phyloP scores from a whole-genome alignment of 2,329 filamentous ascomycete species.

The Ophiostoma sp. region DNA sequence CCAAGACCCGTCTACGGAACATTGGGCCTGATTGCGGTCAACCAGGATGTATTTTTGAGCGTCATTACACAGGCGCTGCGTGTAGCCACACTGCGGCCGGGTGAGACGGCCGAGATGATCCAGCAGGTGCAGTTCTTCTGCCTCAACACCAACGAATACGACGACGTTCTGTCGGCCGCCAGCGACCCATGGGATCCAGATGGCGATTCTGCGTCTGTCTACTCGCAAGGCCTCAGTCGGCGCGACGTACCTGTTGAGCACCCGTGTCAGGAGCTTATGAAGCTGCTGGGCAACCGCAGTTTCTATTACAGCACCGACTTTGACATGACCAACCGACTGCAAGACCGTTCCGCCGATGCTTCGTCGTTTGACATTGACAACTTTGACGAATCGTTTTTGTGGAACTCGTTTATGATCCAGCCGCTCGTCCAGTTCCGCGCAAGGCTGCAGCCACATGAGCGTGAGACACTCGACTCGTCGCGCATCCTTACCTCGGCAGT shows the following conservation, averaged over 20 bases:
- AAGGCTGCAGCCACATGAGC: constrained; percentile 72
- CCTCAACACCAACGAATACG: constrained; percentile 81
- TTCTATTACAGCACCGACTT: constrained; percentile 99
- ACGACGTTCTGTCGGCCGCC: constrained; percentile 61
- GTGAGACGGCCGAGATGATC: constrained; percentile 87
- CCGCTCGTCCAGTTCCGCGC: constrained; percentile 88
- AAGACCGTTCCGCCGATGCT: constrained; percentile 78
- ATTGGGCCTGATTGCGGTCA: constrained; percentile 80
- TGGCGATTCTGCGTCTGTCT: constrained; percentile 49
- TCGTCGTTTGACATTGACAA: constrained; percentile 86
- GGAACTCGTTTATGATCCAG: constrained; percentile 98
- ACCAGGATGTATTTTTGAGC: constrained; percentile 84
- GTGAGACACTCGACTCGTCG: constrained; percentile 77
- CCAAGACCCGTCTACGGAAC: constrained; percentile 79
- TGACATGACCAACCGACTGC: constrained; percentile 88
- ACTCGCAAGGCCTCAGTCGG: constrained; percentile 57
- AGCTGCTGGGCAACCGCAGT: constrained; percentile 86
- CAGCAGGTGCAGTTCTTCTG: constrained; percentile 89
- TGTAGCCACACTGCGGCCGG: constrained; percentile 79
- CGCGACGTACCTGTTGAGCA: constrained; percentile 76
- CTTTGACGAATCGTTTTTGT: constrained; percentile 87
- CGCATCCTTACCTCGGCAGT: constrained; percentile 91
- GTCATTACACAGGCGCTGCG: constrained; percentile 78
- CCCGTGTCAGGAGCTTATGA: constrained; percentile 86
- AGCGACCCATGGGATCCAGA: constrained; percentile 55